Conservation (phyloP, 768 basidiomycete species). For the Naematelia encephala region DNA sequence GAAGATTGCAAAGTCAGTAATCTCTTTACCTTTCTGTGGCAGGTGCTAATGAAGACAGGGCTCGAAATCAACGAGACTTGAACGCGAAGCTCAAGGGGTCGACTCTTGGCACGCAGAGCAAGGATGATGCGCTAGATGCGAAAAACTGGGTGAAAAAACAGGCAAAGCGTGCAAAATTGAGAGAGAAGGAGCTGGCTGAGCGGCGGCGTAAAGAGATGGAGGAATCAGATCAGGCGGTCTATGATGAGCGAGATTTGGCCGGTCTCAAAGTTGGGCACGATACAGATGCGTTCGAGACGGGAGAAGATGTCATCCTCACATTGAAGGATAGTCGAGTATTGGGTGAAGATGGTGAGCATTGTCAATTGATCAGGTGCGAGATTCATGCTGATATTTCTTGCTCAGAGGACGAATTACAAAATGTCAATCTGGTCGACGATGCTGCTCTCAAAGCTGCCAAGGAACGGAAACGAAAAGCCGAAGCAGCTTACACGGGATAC, state of each 20-base stretch:
- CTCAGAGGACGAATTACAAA: slow-evolving; percentile 94
- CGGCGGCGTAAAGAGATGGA: slow-evolving; percentile 80
- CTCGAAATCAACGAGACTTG: slow-evolving; percentile 89
- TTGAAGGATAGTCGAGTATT: slow-evolving; percentile 93
- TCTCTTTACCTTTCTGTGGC: not conserved
- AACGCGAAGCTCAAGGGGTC: slow-evolving; percentile 85
- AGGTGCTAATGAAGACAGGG: slow-evolving; percentile 52
- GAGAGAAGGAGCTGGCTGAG: slow-evolving; percentile 79
- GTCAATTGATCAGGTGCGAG: not conserved
- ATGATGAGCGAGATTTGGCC: slow-evolving; percentile 72
- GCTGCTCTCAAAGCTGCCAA: slow-evolving; percentile 56
- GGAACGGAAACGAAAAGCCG: slow-evolving; percentile 78
- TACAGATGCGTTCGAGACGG: slow-evolving; percentile 85
- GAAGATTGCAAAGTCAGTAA: slow-evolving; percentile 62
- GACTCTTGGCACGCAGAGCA: slow-evolving; percentile 71
- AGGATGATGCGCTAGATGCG: slow-evolving; percentile 60
- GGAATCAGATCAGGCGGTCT: slow-evolving; percentile 77
- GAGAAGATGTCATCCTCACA: slow-evolving; percentile 91
- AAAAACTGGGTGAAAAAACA: slow-evolving; percentile 85
- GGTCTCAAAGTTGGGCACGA: slow-evolving; percentile 96
- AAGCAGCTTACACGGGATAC: slow-evolving; percentile 85
- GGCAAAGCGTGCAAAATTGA: slow-evolving; percentile 63
- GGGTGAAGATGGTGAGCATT: slow-evolving; percentile 83
- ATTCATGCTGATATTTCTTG: not conserved
- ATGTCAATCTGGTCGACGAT: slow-evolving; percentile 87